Conservation (phyloP, 2,329 filamentous ascomycete species). For the Intubia oerlemansii region DNA sequence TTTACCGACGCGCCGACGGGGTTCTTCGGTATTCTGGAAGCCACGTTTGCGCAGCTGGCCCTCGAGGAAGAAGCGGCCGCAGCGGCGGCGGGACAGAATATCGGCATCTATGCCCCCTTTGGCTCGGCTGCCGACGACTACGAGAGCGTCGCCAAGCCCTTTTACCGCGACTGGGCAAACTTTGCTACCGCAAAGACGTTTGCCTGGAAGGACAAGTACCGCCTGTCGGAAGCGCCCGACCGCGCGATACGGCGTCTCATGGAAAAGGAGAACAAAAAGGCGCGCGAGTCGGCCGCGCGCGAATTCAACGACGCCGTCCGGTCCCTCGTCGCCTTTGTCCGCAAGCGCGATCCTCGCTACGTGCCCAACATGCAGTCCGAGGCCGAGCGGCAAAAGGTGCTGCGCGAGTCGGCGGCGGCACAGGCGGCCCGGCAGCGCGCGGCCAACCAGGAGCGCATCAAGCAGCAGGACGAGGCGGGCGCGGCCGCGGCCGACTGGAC, state of each 20-base stretch:
- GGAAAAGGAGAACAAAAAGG: conserved; percentile 84
- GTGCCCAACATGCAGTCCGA: conserved; percentile 57
- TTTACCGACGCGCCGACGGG: conserved; percentile 63
- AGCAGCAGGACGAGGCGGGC: conserved; percentile 13
- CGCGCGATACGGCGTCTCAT: conserved; percentile 62
- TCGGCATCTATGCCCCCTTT: conserved; percentile 57
- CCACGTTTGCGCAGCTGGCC: conserved; percentile 61
- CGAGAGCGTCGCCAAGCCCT: conserved; percentile 54
- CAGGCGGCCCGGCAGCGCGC: conserved; percentile 71
- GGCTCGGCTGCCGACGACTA: conserved; percentile 56
- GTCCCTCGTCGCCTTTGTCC: conserved; percentile 68
- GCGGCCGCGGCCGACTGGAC: conserved; percentile 44
- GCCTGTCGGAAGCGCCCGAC: conserved; percentile 70
- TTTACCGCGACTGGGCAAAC: conserved; percentile 61
- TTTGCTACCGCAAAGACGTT: conserved; percentile 78
- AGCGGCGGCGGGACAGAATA: conserved; percentile 14
- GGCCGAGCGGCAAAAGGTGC: conserved; percentile 54
- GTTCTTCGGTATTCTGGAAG: conserved; percentile 63
- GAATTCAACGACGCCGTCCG: conserved; percentile 89
- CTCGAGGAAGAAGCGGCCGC: conserved; percentile 53
- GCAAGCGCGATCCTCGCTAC: conserved; percentile 79
- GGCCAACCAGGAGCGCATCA: conserved; percentile 48
- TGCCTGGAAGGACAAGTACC: conserved; percentile 73
- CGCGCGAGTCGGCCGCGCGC: conserved; percentile 59
- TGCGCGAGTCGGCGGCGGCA: conserved; percentile 59